Conservation (phyloP, 1,284 basidiomycete genomes). For the Porogramme epimiltina region DNA sequence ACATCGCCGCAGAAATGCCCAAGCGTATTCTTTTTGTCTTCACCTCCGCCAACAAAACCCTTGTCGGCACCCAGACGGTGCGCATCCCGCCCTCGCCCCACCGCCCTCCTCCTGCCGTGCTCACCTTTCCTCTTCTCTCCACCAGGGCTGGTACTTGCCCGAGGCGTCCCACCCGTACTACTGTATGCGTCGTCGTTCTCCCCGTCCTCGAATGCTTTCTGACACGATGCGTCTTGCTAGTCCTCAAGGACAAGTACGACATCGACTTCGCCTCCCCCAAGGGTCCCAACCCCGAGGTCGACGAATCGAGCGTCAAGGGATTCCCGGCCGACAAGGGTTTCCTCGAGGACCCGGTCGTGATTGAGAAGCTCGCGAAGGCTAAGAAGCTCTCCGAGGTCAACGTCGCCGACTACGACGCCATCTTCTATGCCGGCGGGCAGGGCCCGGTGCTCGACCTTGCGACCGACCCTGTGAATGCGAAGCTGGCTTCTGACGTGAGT, state of each 20-base stretch:
- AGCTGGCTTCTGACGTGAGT: slow-evolving; percentile 56
- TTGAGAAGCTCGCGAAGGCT: slow-evolving; percentile 58
- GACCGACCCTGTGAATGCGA: slow-evolving; percentile 54
- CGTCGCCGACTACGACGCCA: slow-evolving; percentile 63
- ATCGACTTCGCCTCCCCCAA: slow-evolving; percentile 77
- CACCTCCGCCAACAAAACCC: slow-evolving; percentile 67
- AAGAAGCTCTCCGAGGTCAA: slow-evolving; percentile 66
- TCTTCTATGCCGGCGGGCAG: slow-evolving; percentile 82
- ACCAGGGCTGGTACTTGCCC: slow-evolving; percentile 68
- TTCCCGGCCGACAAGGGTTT: slow-evolving; percentile 68
- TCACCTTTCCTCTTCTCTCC: neutral
- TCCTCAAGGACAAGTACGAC: slow-evolving; percentile 53
- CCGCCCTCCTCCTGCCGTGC: neutral
- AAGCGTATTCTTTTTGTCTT: slow-evolving; percentile 72
- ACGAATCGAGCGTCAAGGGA: slow-evolving; percentile 55
- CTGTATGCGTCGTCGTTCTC: slow-evolving; percentile 25
- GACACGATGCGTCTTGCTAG: slow-evolving; percentile 3
- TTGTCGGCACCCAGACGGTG: slow-evolving; percentile 59
- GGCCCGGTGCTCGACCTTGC: slow-evolving; percentile 76
- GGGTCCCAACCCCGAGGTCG: slow-evolving; percentile 76
- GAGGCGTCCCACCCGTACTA: slow-evolving; percentile 86
- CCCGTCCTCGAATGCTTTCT: neutral
- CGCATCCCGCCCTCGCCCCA: slow-evolving; percentile 10
- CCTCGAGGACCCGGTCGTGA: slow-evolving; percentile 58
- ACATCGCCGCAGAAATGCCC: slow-evolving; percentile 17